These are phyloP conservation scores for Asterophora lycoperdoides DNA, from an alignment of 768 basidiomycete genomes.

Conservation along the genomic window DNA sequence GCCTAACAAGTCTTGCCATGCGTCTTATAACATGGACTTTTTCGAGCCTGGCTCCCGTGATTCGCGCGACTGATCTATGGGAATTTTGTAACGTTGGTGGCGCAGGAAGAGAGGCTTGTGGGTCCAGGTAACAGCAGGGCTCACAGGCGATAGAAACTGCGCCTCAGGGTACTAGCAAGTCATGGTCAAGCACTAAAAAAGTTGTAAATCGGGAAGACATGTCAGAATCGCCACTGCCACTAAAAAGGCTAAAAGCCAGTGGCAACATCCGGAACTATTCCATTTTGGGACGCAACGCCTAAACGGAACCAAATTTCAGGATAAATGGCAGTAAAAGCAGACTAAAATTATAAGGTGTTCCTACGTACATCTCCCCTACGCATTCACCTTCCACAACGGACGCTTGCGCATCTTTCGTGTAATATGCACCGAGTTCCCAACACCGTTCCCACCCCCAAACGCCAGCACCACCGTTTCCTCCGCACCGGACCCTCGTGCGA, in stretches of 20 bases:
- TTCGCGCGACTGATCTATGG: slow-evolving; percentile 46
- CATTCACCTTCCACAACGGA: slow-evolving; percentile 78
- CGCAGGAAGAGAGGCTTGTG: slow-evolving; percentile 37
- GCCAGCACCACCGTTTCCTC: slow-evolving; percentile 92
- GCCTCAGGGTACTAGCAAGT: slow-evolving; percentile 7
- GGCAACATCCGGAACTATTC: slow-evolving; percentile 33
- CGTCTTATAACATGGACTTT: slow-evolving; percentile 41
- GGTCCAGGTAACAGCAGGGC: neutral
- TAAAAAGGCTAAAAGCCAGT: slow-evolving; percentile 32
- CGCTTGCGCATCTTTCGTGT: slow-evolving; percentile 84
- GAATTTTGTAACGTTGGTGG: slow-evolving; percentile 50
- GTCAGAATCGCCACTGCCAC: slow-evolving; percentile 39
- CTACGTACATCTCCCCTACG: slow-evolving; percentile 45
- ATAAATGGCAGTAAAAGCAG: neutral
- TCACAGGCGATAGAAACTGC: slow-evolving; percentile 1
- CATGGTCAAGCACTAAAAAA: slow-evolving; percentile 4
- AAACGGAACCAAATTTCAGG: slow-evolving; percentile 17
- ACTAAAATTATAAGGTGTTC: slow-evolving; percentile 4
- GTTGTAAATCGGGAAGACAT: slow-evolving; percentile 24
- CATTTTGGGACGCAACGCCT: slow-evolving; percentile 20
- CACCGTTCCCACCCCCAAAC: slow-evolving; percentile 69
- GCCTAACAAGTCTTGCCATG: slow-evolving; percentile 31
- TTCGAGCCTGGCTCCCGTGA: slow-evolving; percentile 46
- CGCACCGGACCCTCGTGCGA: slow-evolving; percentile 62
- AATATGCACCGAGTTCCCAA: slow-evolving; percentile 76